Evolutionary conservation across 768 basidiomycete species (phyloP).

Genomic region (Obba rivulosa): DNA sequence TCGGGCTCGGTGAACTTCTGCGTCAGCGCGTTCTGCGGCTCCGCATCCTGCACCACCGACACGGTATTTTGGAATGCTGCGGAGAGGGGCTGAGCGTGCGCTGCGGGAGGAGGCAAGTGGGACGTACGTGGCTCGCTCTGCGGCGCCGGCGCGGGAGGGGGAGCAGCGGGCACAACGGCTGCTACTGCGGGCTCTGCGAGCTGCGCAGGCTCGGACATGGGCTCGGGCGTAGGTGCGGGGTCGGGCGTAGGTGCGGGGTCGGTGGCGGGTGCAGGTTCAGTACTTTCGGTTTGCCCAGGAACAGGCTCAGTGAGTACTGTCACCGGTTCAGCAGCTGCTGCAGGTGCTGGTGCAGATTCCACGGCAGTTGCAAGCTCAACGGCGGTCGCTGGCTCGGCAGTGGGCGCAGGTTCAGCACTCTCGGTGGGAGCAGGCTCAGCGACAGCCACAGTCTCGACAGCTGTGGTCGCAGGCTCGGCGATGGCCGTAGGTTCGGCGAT

Average conservation of each 20-base stretch:
- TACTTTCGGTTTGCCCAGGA: not conserved
- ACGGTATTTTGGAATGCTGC: not conserved
- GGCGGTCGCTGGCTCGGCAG: too few species aligned
- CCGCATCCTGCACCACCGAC: slow-evolving; percentile 23
- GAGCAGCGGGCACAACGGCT: too few species aligned
- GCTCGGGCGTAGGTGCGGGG: not conserved
- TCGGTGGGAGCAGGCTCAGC: too few species aligned
- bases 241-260: slow-evolving; percentile 1
- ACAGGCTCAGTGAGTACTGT: too few species aligned
- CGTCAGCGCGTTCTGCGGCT: slow-evolving; percentile 69
- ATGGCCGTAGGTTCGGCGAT: not conserved
- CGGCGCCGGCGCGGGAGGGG: too few species aligned
- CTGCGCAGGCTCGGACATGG: not conserved
- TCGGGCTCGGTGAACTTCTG: slow-evolving; percentile 65
- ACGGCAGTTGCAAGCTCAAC: too few species aligned
- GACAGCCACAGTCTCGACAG: not conserved
- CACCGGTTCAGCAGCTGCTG: too few species aligned
- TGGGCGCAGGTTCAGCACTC: too few species aligned
- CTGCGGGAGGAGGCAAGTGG: not conserved
- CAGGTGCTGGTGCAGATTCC: too few species aligned
- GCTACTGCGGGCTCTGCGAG: not conserved
- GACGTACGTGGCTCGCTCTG: too few species aligned
- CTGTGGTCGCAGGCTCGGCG: not conserved
- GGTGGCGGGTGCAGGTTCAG: slow-evolving; percentile 7
- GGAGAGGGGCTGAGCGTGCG: not conserved